Conservation (phyloP, 495 filamentous ascomycete genomes). For the Aspergillus panamensis region DNA sequence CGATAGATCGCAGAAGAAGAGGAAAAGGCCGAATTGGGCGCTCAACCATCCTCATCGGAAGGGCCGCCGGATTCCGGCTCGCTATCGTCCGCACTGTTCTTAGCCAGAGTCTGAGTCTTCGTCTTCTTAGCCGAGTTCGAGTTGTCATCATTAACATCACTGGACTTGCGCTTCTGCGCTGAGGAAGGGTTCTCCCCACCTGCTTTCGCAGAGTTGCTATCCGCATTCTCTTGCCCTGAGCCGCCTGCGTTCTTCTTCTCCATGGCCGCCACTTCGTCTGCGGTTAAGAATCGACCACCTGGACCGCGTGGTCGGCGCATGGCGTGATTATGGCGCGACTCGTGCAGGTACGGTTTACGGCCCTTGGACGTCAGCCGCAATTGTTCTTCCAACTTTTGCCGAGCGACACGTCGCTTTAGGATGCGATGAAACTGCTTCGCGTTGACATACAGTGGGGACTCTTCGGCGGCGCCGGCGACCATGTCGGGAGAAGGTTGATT, state of each 20-base stretch:
- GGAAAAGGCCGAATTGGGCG: slow-evolving; percentile 12
- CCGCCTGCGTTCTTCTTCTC: slow-evolving; percentile 51
- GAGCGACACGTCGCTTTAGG: slow-evolving; percentile 85
- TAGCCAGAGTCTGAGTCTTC: slow-evolving; percentile 39
- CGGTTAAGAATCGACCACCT: slow-evolving; percentile 94
- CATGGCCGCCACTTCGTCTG: slow-evolving; percentile 94
- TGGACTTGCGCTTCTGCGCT: slow-evolving; percentile 51
- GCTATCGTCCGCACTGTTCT: slow-evolving; percentile 45
- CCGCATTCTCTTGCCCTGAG: slow-evolving; percentile 34
- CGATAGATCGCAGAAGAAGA: slow-evolving; percentile 27
- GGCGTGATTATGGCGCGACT: slow-evolving; percentile 98
- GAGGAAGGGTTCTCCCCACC: slow-evolving; percentile 25
- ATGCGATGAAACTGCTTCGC: slow-evolving; percentile 99
- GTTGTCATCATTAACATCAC: slow-evolving; percentile 43
- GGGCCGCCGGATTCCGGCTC: slow-evolving; percentile 47
- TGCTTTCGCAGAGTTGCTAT: slow-evolving; percentile 29
- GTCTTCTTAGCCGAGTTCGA: slow-evolving; percentile 44
- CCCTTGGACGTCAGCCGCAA: slow-evolving; percentile 90
- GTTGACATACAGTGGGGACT: slow-evolving; percentile 95
- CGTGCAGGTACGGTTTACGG: slow-evolving; percentile 94
- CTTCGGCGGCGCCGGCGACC: slow-evolving; percentile 71
- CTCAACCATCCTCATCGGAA: slow-evolving; percentile 50
- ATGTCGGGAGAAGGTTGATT: slow-evolving; percentile 83
- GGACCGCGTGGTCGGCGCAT: slow-evolving; percentile 95
- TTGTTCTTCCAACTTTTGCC: slow-evolving; percentile 89